Evolutionary conservation across 371 early-diverging fungal genomes (phyloP).

Genomic region (Blastocladiella emersonii): DNA sequence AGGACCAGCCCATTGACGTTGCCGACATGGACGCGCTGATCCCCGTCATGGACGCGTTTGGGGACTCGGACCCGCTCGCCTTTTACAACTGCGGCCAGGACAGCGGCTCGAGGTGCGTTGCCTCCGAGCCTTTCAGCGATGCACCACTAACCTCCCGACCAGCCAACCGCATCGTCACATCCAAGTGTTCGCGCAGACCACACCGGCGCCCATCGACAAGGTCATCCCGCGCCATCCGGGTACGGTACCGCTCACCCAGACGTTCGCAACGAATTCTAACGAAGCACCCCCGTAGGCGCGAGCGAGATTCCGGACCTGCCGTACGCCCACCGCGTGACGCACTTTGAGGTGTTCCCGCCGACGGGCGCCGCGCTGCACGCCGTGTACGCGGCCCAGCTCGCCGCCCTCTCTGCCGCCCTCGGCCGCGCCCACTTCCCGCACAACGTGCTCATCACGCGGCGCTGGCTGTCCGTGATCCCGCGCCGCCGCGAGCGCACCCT

Average conservation of each 20-base stretch:
- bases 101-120: slow-evolving; percentile 49
- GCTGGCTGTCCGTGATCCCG: slow-evolving; percentile 60
- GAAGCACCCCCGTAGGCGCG: no score
- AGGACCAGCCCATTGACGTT: slow-evolving; percentile 42
- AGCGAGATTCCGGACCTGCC: no score
- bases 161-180: slow-evolving; percentile 58
- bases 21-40: slow-evolving; percentile 40
- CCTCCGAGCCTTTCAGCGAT: neutral
- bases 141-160: neutral
- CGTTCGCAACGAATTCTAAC: no score
- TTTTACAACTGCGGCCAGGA: slow-evolving; percentile 59
- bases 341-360: slow-evolving; percentile 22
- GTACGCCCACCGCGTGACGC: slow-evolving; percentile 28
- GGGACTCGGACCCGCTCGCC: slow-evolving; percentile 24
- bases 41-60: slow-evolving; percentile 29
- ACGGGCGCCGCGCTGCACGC: slow-evolving; percentile 6
- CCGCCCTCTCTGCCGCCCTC: no score
- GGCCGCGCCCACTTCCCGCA: slow-evolving; percentile 29
- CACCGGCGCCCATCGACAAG: no score
- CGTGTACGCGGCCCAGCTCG: slow-evolving; percentile 1
- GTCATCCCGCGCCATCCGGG: slow-evolving; percentile 1
- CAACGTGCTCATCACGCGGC: slow-evolving; percentile 48
- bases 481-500: slow-evolving; percentile 31
- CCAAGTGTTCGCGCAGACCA: slow-evolving; percentile 52
- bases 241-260: slow-evolving; percentile 13